These are phyloP conservation scores for Saksenaea vasiformis DNA, from an alignment of 371 early-diverging fungal species.

Conservation along the genomic window DNA sequence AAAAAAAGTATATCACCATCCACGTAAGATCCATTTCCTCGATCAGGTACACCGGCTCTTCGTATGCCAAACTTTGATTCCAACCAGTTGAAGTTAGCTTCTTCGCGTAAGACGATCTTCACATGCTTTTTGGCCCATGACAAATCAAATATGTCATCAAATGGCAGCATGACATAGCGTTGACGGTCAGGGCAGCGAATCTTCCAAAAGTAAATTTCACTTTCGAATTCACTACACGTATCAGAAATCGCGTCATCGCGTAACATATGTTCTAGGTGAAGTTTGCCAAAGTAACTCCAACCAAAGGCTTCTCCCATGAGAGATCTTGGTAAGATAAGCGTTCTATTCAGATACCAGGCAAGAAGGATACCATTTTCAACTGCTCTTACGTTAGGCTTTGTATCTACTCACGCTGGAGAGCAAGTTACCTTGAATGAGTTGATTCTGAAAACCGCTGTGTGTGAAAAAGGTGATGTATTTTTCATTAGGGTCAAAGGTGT, in stretches of 20 bases:
- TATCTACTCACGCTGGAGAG: background rate
- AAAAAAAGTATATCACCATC: constrained; percentile 50
- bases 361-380: constrained; percentile 63
- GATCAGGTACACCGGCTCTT: constrained; percentile 17
- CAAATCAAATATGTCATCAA: constrained; percentile 48
- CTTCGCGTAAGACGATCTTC: constrained; percentile 34
- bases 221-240: constrained; percentile 11
- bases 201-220: constrained; percentile 10
- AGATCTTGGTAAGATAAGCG: constrained; percentile 48
- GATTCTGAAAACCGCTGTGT: constrained; percentile 64
- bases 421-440: constrained; percentile 50
- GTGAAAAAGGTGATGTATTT: constrained; percentile 60
- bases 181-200: constrained; percentile 33
- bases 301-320: constrained; percentile 56
- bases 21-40: constrained; percentile 25
- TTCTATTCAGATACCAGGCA: constrained; percentile 54
- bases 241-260: constrained; percentile 29
- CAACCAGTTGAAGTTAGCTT: constrained; percentile 42
- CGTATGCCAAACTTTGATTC: constrained; percentile 28
- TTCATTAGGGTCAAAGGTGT: constrained; percentile 28
- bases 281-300: constrained; percentile 40
- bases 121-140: constrained; percentile 49
- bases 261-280: constrained; percentile 42
- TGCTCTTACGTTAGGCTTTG: constrained; percentile 11
- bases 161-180: constrained; percentile 34